Conservation (phyloP, 495 filamentous ascomycete species). For the Penicillium manginii region DNA sequence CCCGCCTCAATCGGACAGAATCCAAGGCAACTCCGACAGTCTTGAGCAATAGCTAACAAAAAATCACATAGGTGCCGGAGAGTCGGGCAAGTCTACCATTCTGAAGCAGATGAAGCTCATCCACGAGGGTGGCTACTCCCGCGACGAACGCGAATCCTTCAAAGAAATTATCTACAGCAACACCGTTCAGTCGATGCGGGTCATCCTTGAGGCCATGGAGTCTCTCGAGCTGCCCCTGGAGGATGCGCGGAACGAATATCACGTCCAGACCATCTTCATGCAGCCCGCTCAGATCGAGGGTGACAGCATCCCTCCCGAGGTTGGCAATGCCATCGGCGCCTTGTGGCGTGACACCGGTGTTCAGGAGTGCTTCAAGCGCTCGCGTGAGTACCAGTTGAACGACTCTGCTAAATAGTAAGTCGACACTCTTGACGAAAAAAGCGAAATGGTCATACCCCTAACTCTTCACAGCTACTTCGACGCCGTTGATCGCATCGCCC, state of each 20-base stretch:
- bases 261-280: constrained; percentile 96
- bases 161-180: constrained; percentile 99
- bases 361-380: constrained; percentile 93
- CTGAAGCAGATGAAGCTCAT: constrained; percentile 95
- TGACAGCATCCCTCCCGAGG: constrained; percentile 91
- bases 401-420: constrained; percentile 98
- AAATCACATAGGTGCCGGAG: constrained; percentile 79
- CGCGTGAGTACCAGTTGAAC: constrained; percentile 95
- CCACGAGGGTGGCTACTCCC: constrained; percentile 60
- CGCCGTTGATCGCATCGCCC: constrained; percentile 88
- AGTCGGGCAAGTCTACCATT: constrained; percentile 99
- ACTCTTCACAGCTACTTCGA: constrained; percentile 81
- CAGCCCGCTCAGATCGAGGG: constrained; percentile 94
- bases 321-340: constrained; percentile 88
- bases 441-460: neutral
- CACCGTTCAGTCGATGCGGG: constrained; percentile 93
- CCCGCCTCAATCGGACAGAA: neutral
- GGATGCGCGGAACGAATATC: constrained; percentile 86
- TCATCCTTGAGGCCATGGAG: constrained; percentile 96
- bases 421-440: neutral
- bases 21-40: neutral
- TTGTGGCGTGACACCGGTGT: constrained; percentile 95
- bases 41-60: constrained; percentile 14
- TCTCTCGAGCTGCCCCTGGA: constrained; percentile 87
- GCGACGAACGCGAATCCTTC: constrained; percentile 63